Evolutionary conservation across 306 rosid species (phyloP).

Genomic region (Pachyrhizus erosus): DNA sequence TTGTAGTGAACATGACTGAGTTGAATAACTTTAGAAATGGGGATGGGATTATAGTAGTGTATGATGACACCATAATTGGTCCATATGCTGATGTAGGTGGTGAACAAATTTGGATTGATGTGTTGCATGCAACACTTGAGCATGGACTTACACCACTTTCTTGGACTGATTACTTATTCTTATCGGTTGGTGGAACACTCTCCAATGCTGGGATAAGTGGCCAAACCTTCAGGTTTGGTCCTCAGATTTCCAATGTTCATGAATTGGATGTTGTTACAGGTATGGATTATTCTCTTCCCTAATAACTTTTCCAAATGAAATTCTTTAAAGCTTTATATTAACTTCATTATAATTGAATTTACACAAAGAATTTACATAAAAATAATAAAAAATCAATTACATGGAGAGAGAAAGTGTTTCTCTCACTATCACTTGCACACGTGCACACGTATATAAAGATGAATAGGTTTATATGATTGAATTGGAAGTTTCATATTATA

Average conservation of each 20-base stretch:
- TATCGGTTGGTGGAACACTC: conserved; percentile 87
- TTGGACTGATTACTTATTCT: conserved; percentile 81
- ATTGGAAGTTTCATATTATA: background rate
- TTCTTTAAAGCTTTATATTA: background rate
- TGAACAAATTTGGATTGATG: conserved; percentile 82
- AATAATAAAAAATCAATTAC: background rate
- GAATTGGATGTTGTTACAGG: conserved; percentile 85
- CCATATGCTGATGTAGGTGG: conserved; percentile 81
- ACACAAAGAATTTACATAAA: background rate
- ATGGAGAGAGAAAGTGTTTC: too few relatives aligned
- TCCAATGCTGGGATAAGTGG: conserved; percentile 95
- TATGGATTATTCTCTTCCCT: conserved; percentile 19
- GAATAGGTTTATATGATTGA: background rate
- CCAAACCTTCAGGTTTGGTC: conserved; percentile 78
- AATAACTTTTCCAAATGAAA: background rate
- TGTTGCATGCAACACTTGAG: conserved; percentile 58
- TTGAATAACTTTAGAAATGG: conserved; percentile 38
- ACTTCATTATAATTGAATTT: background rate
- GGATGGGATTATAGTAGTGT: conserved; percentile 49
- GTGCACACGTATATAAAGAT: background rate
- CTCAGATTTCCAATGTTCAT: conserved; percentile 78
- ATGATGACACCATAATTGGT: background rate
- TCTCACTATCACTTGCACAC: background rate
- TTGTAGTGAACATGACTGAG: conserved; percentile 80
- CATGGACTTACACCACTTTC: conserved; percentile 68